phyloP scores from a whole-genome alignment of 352 stramenopile species.

The Pythium aristosporum region DNA sequence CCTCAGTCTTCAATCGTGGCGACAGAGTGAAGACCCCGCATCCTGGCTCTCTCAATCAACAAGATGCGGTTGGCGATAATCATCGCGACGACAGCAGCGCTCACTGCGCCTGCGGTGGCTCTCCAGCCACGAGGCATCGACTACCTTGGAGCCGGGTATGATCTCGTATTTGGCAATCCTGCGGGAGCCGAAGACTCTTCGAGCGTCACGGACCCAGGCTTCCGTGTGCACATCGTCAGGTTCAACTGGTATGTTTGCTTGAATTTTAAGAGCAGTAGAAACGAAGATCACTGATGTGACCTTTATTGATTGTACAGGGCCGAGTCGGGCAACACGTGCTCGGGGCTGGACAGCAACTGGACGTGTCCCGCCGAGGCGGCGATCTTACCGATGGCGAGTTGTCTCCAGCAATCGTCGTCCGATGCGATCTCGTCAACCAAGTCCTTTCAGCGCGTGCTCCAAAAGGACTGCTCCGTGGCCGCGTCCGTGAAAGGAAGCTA shows the following conservation, averaged over 20 bases:
- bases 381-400: slow-evolving; percentile 30
- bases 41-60: not conserved
- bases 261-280: not conserved
- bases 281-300: not conserved
- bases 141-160: slow-evolving; percentile 30
- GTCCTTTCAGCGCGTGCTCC: slow-evolving; percentile 31
- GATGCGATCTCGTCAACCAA: slow-evolving; percentile 31
- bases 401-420: slow-evolving; percentile 32
- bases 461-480: slow-evolving; percentile 23
- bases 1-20: slow-evolving; percentile 8
- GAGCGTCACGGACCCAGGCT: slow-evolving; percentile 28
- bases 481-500: slow-evolving; percentile 31
- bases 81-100: not conserved
- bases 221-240: slow-evolving; percentile 29
- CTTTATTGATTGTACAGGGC: slow-evolving; percentile 9
- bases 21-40: not conserved
- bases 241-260: slow-evolving; percentile 24
- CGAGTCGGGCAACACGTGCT: slow-evolving; percentile 22
- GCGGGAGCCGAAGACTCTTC: slow-evolving; percentile 27
- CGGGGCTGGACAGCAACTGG: slow-evolving; percentile 26
- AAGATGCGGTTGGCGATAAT: not conserved
- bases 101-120: not conserved
- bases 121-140: slow-evolving; percentile 31
- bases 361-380: slow-evolving; percentile 26
- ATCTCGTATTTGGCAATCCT: slow-evolving; percentile 33